phyloP scores from a whole-genome alignment of 1,284 basidiomycete genomes.

The Mycena citricolor region DNA sequence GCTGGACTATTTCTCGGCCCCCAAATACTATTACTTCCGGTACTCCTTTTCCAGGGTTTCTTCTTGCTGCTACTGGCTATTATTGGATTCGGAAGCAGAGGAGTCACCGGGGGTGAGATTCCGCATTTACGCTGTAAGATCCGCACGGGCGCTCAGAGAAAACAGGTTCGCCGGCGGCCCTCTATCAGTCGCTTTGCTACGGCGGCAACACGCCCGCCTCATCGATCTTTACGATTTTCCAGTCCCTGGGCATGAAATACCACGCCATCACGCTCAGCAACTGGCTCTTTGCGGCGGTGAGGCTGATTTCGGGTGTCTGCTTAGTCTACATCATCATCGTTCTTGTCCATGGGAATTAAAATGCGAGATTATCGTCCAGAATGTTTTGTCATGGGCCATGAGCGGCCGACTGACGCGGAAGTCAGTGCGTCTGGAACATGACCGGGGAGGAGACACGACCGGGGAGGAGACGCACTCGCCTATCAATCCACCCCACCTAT shows the following conservation, averaged over 20 bases:
- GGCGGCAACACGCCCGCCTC: slow-evolving; percentile 20
- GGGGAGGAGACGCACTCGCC: no score
- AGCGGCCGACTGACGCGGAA: no score
- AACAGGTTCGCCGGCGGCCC: slow-evolving; percentile 20
- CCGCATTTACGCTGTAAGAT: no score
- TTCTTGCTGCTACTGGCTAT: slow-evolving; percentile 20
- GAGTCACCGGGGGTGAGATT: slow-evolving; percentile 13
- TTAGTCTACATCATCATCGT: slow-evolving; percentile 16
- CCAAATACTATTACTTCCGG: slow-evolving; percentile 26
- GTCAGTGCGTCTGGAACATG: no score
- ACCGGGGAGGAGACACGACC: no score
- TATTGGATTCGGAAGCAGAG: slow-evolving; percentile 23
- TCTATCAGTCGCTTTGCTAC: slow-evolving; percentile 22
- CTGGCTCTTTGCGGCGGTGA: slow-evolving; percentile 15
- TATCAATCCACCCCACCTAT: no score
- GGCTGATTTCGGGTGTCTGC: slow-evolving; percentile 13
- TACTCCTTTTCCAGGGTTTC: slow-evolving; percentile 23
- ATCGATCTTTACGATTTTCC: slow-evolving; percentile 18
- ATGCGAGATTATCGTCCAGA: no score
- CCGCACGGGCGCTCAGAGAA: neutral
- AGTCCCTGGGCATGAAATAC: slow-evolving; percentile 21
- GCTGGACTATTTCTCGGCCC: slow-evolving; percentile 29
- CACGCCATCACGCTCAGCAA: slow-evolving; percentile 13
- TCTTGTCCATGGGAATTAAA: no score
- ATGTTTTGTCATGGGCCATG: no score